Base-by-base conservation (phyloP, 768 basidiomycete genomes). In the Dentipellis sp. region DNA sequence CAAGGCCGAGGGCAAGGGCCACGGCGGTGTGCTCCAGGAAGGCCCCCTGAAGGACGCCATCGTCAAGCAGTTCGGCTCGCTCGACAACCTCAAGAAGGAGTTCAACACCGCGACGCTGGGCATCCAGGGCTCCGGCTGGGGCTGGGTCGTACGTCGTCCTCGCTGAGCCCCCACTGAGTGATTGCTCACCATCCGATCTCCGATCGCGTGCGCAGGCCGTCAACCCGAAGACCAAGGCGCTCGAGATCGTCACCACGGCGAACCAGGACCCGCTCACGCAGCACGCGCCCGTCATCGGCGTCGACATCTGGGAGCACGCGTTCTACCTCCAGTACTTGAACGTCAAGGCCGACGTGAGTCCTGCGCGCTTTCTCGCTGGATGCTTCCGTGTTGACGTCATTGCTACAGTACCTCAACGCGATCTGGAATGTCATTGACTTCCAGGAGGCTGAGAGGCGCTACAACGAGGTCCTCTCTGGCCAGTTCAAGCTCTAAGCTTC, bases 371-470 rank as follows among this genome's bases (percentile, higher is more conserved):
- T 38, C 53, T 37, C n/a, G n/a, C 21, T 47, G 36, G 12, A 7
- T 42, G 10, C n/a, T 34, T 10, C 49, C n/a, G 23, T 37, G 34
- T 16, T 29, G 49, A 19, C 19, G 39, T 39, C 48, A 22, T 52
- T 58, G 61, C 3, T 49, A 23, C 62, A 94, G 93, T 97, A 98
- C 75, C 84, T 98, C 70, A 82, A 80, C 49, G 92, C 92, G 19
- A 93, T 97, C 68, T 97, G 94, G 93, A 85, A 84, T 62, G 93
- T 98, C 58, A 82, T 97, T 78, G 93, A 97, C 78, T 97, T 93
- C 73, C 81, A 90, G 64, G 91, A 95, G 72, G 95, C 93, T 7
- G 91, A 94, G 67, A 73, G 75, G 59, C 71, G 80, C 59, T 69
- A 72, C 54, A 54, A 66, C 50, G 75, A 76, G 47, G 78, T 71